These are phyloP conservation scores for Fragilaria crotonensis DNA, from an alignment of 108 stramenopile genomes.

Conservation along the genomic window DNA sequence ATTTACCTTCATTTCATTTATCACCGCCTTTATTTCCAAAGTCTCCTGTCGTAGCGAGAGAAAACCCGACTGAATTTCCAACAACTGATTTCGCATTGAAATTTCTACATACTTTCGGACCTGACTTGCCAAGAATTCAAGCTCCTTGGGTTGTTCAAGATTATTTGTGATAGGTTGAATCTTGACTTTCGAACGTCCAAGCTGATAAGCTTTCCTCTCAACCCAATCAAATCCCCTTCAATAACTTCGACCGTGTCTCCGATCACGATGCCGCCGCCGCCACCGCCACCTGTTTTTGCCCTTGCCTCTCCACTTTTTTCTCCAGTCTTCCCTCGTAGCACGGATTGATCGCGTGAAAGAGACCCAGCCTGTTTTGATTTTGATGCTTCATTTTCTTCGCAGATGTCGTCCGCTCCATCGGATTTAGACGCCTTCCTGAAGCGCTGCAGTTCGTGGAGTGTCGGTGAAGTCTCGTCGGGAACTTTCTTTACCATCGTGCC, in stretches of 20 bases:
- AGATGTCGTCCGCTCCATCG: slow-evolving; percentile 47
- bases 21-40: too few species aligned
- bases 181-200: slow-evolving; percentile 88
- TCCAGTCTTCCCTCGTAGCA: slow-evolving; percentile 72
- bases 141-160: slow-evolving; percentile 72
- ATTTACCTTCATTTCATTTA: too few species aligned
- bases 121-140: slow-evolving; percentile 85
- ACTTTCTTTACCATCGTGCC: slow-evolving; percentile 83
- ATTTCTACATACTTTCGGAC: slow-evolving; percentile 90
- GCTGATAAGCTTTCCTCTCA: slow-evolving; percentile 87
- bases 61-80: too few species aligned
- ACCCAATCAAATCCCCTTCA: slow-evolving; percentile 89
- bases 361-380: slow-evolving; percentile 77
- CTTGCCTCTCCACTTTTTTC: too few species aligned
- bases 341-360: slow-evolving; percentile 72
- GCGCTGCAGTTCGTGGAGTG: slow-evolving; percentile 87
- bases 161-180: slow-evolving; percentile 69
- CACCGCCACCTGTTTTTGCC: slow-evolving; percentile 26
- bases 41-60: too few species aligned
- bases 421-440: slow-evolving; percentile 70
- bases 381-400: slow-evolving; percentile 79
- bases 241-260: slow-evolving; percentile 93
- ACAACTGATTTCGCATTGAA: too few species aligned
- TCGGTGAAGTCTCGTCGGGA: slow-evolving; percentile 84
- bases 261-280: slow-evolving; percentile 66